Evolutionary conservation across 2,329 filamentous ascomycete species (phyloP).

Genomic region (Aureobasidium sp.): DNA sequence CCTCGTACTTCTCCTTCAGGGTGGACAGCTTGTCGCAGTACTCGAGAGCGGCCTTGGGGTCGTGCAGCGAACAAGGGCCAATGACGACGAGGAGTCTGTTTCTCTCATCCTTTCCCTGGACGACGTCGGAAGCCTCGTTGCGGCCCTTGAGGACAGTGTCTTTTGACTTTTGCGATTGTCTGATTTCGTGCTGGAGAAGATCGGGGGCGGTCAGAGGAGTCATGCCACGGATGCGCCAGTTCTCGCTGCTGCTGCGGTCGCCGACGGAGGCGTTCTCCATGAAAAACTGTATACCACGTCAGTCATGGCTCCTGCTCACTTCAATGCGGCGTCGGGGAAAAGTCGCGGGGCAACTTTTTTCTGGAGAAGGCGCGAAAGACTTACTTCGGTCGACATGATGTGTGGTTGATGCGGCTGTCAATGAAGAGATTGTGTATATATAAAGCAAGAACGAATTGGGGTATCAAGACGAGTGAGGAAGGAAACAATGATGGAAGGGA

Average conservation of each 20-base stretch:
- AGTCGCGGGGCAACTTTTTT: constrained; percentile 1
- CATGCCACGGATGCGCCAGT: constrained; percentile 64
- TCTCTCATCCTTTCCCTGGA: constrained; percentile 52
- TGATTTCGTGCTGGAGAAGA: constrained; percentile 89
- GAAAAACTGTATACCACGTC: constrained; percentile 38
- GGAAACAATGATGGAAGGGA: background rate
- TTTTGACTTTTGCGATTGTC: constrained; percentile 45
- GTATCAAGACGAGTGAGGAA: background rate
- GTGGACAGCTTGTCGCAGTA: constrained; percentile 81
- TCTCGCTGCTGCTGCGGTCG: constrained; percentile 43
- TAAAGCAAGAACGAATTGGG: background rate
- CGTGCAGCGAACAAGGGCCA: constrained; percentile 95
- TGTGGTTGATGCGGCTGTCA: background rate
- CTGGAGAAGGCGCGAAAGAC: background rate
- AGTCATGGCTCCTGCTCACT: background rate
- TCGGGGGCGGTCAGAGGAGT: constrained; percentile 89
- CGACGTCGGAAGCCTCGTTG: constrained; percentile 53
- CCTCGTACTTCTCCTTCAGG: constrained; percentile 79
- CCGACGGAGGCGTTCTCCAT: constrained; percentile 44
- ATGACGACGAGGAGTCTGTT: constrained; percentile 69
- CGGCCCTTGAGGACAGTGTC: constrained; percentile 54
- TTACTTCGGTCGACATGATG: constrained; percentile 6
- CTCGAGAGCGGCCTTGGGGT: constrained; percentile 80
- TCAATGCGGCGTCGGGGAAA: background rate
- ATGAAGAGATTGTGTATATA: background rate